These are phyloP conservation scores for Alternaria sp. DNA, from an alignment of 2,329 filamentous ascomycete species.

Conservation along the genomic window DNA sequence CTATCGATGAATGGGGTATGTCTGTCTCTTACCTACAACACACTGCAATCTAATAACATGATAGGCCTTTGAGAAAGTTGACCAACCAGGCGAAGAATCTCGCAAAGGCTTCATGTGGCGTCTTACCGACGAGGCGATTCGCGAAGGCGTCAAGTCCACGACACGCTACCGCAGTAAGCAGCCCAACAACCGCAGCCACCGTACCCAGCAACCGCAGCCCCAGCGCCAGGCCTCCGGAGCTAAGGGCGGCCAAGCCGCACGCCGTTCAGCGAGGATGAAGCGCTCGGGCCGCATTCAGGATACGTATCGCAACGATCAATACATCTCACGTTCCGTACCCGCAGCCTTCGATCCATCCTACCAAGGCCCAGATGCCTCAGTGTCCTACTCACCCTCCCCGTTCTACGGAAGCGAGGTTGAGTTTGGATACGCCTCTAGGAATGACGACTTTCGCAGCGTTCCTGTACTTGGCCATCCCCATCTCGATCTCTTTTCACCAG, in stretches of 20 bases:
- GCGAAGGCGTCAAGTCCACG: slow-evolving; percentile 81
- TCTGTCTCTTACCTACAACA: background rate
- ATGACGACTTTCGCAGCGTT: slow-evolving; percentile 11
- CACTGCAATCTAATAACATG: slow-evolving; percentile 19
- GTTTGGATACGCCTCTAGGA: slow-evolving; percentile 18
- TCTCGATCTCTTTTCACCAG: background rate
- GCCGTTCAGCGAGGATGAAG: slow-evolving; percentile 38
- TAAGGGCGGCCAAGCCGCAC: slow-evolving; percentile 57
- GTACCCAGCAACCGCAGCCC: slow-evolving; percentile 39
- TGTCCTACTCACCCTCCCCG: slow-evolving; percentile 27
- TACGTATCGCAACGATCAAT: slow-evolving; percentile 31
- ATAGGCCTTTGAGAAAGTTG: slow-evolving; percentile 65
- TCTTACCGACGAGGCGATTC: slow-evolving; percentile 73
- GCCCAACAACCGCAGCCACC: slow-evolving; percentile 54
- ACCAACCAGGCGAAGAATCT: slow-evolving; percentile 59
- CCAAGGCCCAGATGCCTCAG: slow-evolving; percentile 12
- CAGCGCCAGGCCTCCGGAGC: slow-evolving; percentile 57
- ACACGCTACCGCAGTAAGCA: slow-evolving; percentile 65
- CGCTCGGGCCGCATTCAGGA: slow-evolving; percentile 34
- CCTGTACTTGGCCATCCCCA: background rate
- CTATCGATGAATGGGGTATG: slow-evolving; percentile 93
- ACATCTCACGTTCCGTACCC: slow-evolving; percentile 30
- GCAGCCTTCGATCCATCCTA: slow-evolving; percentile 23
- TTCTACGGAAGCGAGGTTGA: slow-evolving; percentile 37
- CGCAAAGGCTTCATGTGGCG: slow-evolving; percentile 81